These are phyloP conservation scores for Zea luxurians DNA, from an alignment of 176 grass and related monocot species.

Conservation along the genomic window DNA sequence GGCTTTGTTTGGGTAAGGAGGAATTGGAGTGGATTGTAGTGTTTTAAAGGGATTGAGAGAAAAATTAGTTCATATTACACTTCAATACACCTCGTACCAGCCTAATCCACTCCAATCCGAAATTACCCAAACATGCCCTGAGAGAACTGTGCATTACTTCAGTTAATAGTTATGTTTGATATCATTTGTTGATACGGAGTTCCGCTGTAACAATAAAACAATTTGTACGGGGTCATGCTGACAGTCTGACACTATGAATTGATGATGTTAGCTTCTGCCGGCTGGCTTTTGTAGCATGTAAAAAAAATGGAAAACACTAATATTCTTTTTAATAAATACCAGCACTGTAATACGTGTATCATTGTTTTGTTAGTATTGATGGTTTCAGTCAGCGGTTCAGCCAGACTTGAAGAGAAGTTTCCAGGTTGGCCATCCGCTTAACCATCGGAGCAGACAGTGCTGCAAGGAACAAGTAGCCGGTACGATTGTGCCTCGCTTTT, in stretches of 20 bases:
- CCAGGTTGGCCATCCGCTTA: not conserved
- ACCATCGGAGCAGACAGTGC: conserved; percentile 27
- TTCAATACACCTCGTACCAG: too few species aligned
- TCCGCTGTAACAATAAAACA: conserved; percentile 30
- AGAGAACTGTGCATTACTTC: conserved; percentile 13
- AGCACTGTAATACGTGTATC: not conserved
- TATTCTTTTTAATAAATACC: not conserved
- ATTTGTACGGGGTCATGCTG: conserved; percentile 1
- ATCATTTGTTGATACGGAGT: conserved; percentile 9
- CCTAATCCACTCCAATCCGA: too few species aligned
- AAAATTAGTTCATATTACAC: too few species aligned
- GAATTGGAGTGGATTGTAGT: too few species aligned
- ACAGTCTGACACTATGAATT: not conserved
- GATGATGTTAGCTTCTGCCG: not conserved
- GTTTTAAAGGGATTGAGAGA: too few species aligned
- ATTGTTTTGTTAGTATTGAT: conserved; percentile 4
- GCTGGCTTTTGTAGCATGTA: conserved; percentile 28
- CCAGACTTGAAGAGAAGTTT: not conserved
- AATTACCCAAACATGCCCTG: too few species aligned
- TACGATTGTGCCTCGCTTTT: conserved; percentile 24
- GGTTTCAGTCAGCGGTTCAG: not conserved
- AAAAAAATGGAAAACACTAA: not conserved
- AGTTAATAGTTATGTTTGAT: conserved; percentile 24
- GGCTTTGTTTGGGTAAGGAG: too few species aligned
- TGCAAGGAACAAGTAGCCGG: conserved; percentile 47